Percentiles rank a stretch among this genome's conserved stretches.
Conservation (phyloP, 139 green algal genomes). For the Coccomyxa sp. region DNA sequence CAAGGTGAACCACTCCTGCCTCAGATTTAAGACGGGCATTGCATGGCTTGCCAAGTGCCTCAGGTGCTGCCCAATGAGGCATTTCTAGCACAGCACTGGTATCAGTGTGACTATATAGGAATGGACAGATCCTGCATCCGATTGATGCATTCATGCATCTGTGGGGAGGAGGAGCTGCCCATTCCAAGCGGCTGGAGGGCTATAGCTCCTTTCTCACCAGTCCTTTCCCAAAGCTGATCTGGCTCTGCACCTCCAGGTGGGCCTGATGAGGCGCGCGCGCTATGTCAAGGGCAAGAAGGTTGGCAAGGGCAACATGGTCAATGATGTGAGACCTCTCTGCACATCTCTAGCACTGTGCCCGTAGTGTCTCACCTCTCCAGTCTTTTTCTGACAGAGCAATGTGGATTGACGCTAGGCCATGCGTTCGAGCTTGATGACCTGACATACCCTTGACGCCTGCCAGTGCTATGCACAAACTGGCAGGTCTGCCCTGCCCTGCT, state of each 20-base stretch:
- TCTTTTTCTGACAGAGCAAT: neutral
- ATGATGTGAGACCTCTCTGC: conserved; percentile 40
- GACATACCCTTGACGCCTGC: neutral
- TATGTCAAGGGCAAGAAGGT: conserved; percentile 85
- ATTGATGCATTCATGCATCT: neutral
- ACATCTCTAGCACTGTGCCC: too few species aligned
- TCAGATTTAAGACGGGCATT: neutral
- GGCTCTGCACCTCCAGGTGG: conserved; percentile 57
- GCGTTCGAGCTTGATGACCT: neutral
- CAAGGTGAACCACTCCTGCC: conserved; percentile 43
- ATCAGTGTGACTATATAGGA: neutral
- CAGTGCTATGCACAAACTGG: neutral
- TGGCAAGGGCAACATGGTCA: conserved; percentile 69
- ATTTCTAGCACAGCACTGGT: neutral
- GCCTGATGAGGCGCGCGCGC: conserved; percentile 71
- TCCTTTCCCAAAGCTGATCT: too few species aligned
- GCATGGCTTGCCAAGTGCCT: neutral
- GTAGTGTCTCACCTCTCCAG: too few species aligned
- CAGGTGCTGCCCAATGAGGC: neutral
- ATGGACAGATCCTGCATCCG: neutral
- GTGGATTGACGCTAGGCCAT: neutral
- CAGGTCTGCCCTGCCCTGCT: neutral
- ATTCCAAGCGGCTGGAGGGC: too few species aligned
- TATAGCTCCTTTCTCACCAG: too few species aligned
- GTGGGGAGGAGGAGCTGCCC: neutral